phyloP scores from a whole-genome alignment of 2,329 filamentous ascomycete genomes.

The Cladosporium austrohemisphaericum region DNA sequence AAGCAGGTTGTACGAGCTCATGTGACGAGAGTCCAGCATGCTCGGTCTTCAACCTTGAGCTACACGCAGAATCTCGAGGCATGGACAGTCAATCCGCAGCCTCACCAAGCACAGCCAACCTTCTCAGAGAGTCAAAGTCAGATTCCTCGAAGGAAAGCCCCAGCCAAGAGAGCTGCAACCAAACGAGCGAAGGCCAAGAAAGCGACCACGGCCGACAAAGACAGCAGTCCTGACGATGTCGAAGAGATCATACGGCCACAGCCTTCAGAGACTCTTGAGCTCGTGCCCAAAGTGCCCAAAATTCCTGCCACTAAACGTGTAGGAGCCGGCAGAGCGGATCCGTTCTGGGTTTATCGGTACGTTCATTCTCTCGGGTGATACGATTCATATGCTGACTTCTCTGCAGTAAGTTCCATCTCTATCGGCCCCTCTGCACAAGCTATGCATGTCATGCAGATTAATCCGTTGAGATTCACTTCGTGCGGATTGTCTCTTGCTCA shows the following conservation, averaged over 20 bases:
- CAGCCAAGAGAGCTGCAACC: background rate
- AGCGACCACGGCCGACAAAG: background rate
- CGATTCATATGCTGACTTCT: too few relatives aligned
- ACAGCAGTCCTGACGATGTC: background rate
- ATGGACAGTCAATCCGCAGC: conserved; percentile 22
- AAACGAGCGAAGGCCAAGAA: background rate
- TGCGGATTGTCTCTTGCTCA: too few relatives aligned
- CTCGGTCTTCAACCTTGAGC: conserved; percentile 15
- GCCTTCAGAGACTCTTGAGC: background rate
- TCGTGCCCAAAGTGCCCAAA: background rate
- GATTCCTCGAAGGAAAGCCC: background rate
- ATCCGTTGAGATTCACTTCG: too few relatives aligned
- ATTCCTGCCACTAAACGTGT: conserved; percentile 7
- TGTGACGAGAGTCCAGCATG: conserved; percentile 22
- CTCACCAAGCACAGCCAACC: conserved; percentile 6
- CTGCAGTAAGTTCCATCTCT: too few relatives aligned
- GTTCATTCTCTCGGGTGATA: too few relatives aligned
- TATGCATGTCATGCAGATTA: too few relatives aligned
- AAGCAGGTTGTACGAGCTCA: conserved; percentile 22
- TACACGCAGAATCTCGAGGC: conserved; percentile 18
- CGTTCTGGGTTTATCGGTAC: conserved; percentile 22
- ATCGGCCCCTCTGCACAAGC: too few relatives aligned
- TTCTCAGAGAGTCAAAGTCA: background rate
- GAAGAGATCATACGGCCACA: background rate
- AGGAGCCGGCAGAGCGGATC: conserved; percentile 15